A percentile compares a stretch with the other conserved stretches of the same genome.
Conservation (phyloP, 2,329 filamentous ascomycete genomes). For the Colletotrichum scovillei region DNA sequence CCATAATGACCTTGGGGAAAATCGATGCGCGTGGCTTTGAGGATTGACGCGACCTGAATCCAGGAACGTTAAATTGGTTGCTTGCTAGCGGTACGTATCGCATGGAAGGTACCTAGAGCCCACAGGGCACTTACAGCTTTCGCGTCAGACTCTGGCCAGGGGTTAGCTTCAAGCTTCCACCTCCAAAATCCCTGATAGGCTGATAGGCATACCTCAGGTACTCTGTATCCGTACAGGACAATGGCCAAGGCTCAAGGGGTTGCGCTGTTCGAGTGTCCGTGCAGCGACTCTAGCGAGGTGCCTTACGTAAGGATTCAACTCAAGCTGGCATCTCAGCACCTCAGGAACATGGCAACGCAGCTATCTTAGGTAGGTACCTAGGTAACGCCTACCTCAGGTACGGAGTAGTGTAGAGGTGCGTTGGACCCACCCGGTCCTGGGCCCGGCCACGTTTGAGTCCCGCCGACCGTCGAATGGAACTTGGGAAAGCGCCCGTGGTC, state of each 20-base stretch:
- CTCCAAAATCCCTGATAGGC: background rate
- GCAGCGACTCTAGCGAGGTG: background rate
- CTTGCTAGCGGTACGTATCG: background rate
- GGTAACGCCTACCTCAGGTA: background rate
- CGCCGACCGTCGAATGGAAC: background rate
- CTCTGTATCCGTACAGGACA: background rate
- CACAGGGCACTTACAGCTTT: background rate
- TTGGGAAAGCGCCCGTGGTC: background rate
- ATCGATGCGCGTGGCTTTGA: background rate
- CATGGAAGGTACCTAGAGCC: too few relatives aligned
- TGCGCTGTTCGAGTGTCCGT: background rate
- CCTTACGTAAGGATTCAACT: background rate
- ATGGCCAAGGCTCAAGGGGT: background rate
- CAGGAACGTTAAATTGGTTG: constrained; percentile 1
- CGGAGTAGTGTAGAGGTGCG: background rate
- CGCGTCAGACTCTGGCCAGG: background rate
- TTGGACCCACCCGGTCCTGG: background rate
- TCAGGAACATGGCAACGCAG: constrained; percentile 6
- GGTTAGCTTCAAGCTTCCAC: background rate
- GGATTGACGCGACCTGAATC: constrained; percentile 4
- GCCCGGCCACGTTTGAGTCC: background rate
- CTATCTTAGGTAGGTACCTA: too few relatives aligned
- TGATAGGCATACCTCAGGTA: background rate
- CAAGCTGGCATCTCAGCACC: background rate
- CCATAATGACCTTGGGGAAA: background rate